These are phyloP conservation scores for Rutstroemia sp. DNA, from an alignment of 2,329 filamentous ascomycete species.

Conservation along the genomic window DNA sequence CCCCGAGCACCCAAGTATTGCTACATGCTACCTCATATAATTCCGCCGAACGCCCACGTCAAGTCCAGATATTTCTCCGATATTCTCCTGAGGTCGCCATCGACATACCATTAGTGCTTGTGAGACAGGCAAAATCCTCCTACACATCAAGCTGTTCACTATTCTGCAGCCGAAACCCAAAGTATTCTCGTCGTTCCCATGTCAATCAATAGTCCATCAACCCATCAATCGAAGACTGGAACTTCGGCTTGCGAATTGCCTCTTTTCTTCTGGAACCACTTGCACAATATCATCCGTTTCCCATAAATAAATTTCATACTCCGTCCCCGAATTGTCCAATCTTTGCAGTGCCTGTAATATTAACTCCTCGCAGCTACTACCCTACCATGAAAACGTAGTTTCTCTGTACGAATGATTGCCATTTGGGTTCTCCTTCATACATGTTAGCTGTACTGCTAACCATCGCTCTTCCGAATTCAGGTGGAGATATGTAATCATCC, in stretches of 20 bases:
- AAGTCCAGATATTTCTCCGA: no score
- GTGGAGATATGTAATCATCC: constrained; percentile 26
- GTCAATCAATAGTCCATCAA: not conserved
- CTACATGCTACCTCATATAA: not conserved
- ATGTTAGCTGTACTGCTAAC: constrained; percentile 27
- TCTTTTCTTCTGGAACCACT: no score
- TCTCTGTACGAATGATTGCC: constrained; percentile 23
- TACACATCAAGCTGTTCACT: no score
- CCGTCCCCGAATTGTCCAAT: not conserved
- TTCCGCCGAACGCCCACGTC: no score
- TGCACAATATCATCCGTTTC: not conserved
- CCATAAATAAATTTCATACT: not conserved
- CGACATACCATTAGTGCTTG: no score
- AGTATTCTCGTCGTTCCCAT: not conserved
- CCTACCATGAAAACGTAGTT: constrained; percentile 29
- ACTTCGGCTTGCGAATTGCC: not conserved
- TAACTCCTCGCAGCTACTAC: not conserved
- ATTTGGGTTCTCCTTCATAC: constrained; percentile 18
- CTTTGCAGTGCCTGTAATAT: not conserved
- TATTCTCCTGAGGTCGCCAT: no score
- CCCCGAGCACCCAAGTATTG: not conserved
- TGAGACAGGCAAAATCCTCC: not conserved
- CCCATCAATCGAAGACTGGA: not conserved
- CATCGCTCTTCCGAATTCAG: constrained; percentile 27
- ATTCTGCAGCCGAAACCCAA: no score